Evolutionary conservation across 176 grass and related monocot species (phyloP), one percentile per base, ranked within the genome.

Genomic region (Oryza nivara): DNA sequence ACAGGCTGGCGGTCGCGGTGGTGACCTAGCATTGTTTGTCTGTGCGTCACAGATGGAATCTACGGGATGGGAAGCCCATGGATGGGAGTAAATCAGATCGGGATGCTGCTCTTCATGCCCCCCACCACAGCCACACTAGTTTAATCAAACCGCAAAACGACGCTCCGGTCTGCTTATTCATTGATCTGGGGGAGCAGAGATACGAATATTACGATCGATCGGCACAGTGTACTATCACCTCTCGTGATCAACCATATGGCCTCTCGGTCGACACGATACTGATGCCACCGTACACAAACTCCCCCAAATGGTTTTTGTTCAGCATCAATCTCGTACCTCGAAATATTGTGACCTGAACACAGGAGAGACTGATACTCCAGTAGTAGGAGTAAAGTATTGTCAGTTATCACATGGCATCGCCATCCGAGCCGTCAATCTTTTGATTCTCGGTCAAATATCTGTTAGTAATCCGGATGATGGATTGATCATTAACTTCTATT

Each of bases 1-100:
- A 81, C 72, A 81, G 77, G 77, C 20, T 81, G 88, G 41, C 88
- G 23, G 23, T 25, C 70, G 43, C 70, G 65, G 65, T 80, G 75
- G 81, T 23, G 73, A 1, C 8, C 81, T 67, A 20, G 73, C 52
- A 20, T 56, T 56, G 52, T 66, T 2, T 65, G 58, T 9, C 32
- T 6, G 19, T 3, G 43, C 58, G 9, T 63, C 69, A 25, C 77
- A 76, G 72, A 82, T 20, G 78, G 78, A 86, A 77, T 89, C 77
- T 89, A 9, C 54, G 2, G 80, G 86, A 76, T 52, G 63, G 25
- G 64, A 25, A 54, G 74, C n/a, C n/a, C 28, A 54, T 54, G 19
- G 11, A 43, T 9, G 41, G 41, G 41, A 43, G 49, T 54, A 54
- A 13, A 20, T 77, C 63, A 75, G 82, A 89, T 81, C 65, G 82